Base-by-base conservation (phyloP, 2,329 filamentous ascomycete genomes). In the Stachybotrys chlorohalonatus region DNA sequence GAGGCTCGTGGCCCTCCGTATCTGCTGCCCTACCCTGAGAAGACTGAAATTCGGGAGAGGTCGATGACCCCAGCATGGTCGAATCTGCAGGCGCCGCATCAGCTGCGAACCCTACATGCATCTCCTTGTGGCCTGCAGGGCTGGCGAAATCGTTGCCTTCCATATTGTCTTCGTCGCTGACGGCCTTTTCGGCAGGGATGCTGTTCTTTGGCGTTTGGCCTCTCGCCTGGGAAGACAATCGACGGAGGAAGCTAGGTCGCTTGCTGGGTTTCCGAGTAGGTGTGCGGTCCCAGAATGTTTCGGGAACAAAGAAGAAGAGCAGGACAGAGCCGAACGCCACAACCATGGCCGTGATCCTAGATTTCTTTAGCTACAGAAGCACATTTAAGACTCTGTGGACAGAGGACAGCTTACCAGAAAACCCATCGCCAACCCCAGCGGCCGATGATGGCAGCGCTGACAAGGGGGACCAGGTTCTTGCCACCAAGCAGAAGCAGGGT, bases 261-360 rank as follows among this genome's bases (percentile, higher is more conserved):
- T 69, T 74, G 7, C 67, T 66, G 3, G 69, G 61, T 47, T 69
- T 70, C 17, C 69, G 66, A 3, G 70, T 65, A 2, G 92, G 91
- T 2, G 87, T 86, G 51, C 93, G 80, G 68, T 96, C 91, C 93
- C 93, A 97, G 61, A 96, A 96, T 0, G 91, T 96, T 72, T 97
- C 93, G 0, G 93, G 93, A 0, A 96, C 89, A 62, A 96, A 95
- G 56, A 96, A 77, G 67, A 95, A 96, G 1, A 97, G 77, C 3
- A 95, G 73, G 17, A 82, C 68, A 45, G 85, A 79, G 56, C 84
- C 85, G 51, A 89, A 81, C 0, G 78, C 89, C 39, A 91, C 87
- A 9, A 95, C 75, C 4, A 96, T 89, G 1, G 91, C 83, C 49
- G 95, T 84, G 54, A 95, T 85, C 87, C 87, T 88, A 52, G 9